phyloP scores from a whole-genome alignment of 1,284 basidiomycete genomes.

The Stygiomarasmius scandens region DNA sequence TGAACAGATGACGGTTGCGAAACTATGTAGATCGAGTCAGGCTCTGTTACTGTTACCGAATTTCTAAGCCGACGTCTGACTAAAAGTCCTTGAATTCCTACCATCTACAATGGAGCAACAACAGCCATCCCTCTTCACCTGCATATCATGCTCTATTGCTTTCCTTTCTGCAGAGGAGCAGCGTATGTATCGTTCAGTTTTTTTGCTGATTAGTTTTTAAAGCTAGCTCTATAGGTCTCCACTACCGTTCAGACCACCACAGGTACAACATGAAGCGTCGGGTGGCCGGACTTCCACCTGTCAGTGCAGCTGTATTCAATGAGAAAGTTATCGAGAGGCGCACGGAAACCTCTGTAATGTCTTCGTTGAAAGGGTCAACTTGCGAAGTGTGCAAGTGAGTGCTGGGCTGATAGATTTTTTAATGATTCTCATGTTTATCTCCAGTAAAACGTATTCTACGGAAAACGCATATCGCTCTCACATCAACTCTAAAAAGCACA shows the following conservation, averaged over 20 bases:
- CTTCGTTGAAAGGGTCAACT: constrained; percentile 62
- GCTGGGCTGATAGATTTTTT: no score
- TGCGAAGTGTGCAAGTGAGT: constrained; percentile 86
- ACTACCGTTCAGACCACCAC: constrained; percentile 95
- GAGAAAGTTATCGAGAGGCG: constrained; percentile 87
- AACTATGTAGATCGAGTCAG: no score
- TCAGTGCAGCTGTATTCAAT: constrained; percentile 81
- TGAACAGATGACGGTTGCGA: no score
- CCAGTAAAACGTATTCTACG: constrained; percentile 87
- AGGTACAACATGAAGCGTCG: constrained; percentile 99
- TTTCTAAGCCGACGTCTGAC: background rate
- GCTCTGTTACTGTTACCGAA: no score
- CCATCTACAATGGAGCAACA: constrained; percentile 24
- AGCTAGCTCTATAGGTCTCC: constrained; percentile 56
- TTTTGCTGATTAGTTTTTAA: constrained; percentile 5
- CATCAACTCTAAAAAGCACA: constrained; percentile 89
- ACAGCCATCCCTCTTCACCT: constrained; percentile 68
- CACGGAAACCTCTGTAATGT: constrained; percentile 72
- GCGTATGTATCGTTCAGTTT: constrained; percentile 46
- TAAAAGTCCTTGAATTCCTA: background rate
- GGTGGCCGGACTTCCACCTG: constrained; percentile 88
- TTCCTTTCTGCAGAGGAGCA: constrained; percentile 88
- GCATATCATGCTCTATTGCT: constrained; percentile 90
- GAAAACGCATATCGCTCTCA: constrained; percentile 91
- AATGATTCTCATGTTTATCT: constrained; percentile 9